Evolutionary conservation across 768 basidiomycete species (phyloP), one percentile per base, ranked within the genome.

Genomic region (Mycena rebaudengoi): DNA sequence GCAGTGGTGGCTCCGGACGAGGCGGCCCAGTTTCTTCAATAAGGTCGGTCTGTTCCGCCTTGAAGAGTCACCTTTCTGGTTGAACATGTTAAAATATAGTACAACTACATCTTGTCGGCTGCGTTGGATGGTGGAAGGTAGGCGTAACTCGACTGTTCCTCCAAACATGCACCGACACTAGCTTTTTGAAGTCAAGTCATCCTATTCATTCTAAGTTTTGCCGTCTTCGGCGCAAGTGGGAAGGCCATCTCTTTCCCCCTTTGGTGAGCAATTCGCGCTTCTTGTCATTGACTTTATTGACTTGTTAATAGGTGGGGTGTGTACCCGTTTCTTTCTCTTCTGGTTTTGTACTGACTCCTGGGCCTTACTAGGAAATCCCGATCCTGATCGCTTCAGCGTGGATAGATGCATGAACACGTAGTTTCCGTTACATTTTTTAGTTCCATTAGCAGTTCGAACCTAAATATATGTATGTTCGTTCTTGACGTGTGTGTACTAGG

Each of bases 1-100:
- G 5, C 84, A 85, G 67, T 85, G 80, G 78, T 86, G 82, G 82
- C 78, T 82, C 21, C 74, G 84, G 48, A 78, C 75, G 8, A 72
- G 78, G 39, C 69, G 76, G 18, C 82, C 83, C 6, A 71, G 68
- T n/a, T 83, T 81, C 81, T 83, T 84, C 72, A 80, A 78, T 63
- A 86, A 83, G 73, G 78, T 78, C 65, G 50, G 62, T 68, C 41
- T 48, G 13, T 37, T 40, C 40, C 43, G 13, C 29, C 7, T 28
- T 2, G 13, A 35, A 6, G 29, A 30, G 10, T 14, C 28, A 32
- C n/a, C 30, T 26, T 25, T 40, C 21, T 7, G 4, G 18, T 45
- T 14, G n/a, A n/a, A 30, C 30, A 16, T 30, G 0, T 45, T 18
- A 7, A 18, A 20, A 28, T 57, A 14, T 32, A 78, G 79, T 79